These are phyloP conservation scores for Trametes maxima DNA, from an alignment of 768 basidiomycete genomes.

Conservation along the genomic window DNA sequence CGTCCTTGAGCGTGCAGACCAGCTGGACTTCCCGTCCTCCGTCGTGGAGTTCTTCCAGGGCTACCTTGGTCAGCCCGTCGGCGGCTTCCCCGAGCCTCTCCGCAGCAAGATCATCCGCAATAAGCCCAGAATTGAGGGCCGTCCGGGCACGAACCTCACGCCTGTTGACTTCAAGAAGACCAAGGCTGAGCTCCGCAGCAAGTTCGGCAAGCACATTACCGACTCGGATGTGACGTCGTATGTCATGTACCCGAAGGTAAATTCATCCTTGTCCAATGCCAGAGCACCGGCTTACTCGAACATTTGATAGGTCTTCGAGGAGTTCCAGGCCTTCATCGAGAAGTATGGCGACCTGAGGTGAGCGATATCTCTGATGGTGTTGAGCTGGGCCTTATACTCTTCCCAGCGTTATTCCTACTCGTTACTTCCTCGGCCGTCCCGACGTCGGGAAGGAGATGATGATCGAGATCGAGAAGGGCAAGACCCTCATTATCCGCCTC, in stretches of 20 bases:
- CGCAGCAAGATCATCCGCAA: conserved; percentile 90
- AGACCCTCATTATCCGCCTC: conserved; percentile 93
- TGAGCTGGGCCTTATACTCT: neutral
- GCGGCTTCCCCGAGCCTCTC: conserved; percentile 98
- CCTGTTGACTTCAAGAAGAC: conserved; percentile 96
- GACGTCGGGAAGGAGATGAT: conserved; percentile 94
- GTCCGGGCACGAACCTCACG: conserved; percentile 86
- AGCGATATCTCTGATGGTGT: conserved; percentile 24
- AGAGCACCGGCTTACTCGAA: neutral
- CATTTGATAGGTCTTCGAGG: conserved; percentile 81
- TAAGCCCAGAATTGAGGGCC: conserved; percentile 90
- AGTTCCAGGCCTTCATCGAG: conserved; percentile 92
- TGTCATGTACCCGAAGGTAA: conserved; percentile 97
- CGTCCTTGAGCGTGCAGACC: conserved; percentile 82
- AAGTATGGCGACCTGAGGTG: conserved; percentile 95
- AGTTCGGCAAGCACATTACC: conserved; percentile 93
- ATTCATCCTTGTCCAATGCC: too few species aligned
- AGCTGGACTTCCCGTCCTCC: conserved; percentile 96
- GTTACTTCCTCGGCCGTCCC: conserved; percentile 95
- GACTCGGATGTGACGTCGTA: conserved; percentile 93
- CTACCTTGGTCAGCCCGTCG: conserved; percentile 96
- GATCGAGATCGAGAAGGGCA: conserved; percentile 94
- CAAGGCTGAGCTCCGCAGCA: conserved; percentile 88
- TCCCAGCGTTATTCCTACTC: conserved; percentile 88
- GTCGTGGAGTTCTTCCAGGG: conserved; percentile 99